Conservation (phyloP, 257 asterid genomes). For the Nicotiana obtusifolia region DNA sequence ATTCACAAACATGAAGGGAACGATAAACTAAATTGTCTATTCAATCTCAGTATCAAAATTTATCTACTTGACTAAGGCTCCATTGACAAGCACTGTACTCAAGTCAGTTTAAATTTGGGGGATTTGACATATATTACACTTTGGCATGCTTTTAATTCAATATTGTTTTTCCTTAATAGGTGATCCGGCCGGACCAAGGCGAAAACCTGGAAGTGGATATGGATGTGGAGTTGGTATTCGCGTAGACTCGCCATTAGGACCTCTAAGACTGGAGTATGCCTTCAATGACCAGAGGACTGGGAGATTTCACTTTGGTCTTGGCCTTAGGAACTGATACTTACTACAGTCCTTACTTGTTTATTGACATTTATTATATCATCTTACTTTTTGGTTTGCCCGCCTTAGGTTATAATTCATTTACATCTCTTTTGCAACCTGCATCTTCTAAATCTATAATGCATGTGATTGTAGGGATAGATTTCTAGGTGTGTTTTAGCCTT, state of each 20-base stretch:
- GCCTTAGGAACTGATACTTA: conserved; percentile 54
- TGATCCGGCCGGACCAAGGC: conserved; percentile 95
- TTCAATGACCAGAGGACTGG: conserved; percentile 75
- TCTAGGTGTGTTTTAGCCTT: too few relatives aligned
- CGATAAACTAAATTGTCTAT: not conserved
- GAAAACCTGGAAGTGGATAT: conserved; percentile 90
- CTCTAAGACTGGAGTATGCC: conserved; percentile 90
- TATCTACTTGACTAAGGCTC: not conserved
- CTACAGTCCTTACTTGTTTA: not conserved
- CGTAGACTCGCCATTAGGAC: conserved; percentile 90
- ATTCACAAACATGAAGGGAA: not conserved
- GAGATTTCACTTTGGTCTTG: conserved; percentile 91
- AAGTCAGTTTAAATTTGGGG: not conserved
- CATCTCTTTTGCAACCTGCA: not conserved
- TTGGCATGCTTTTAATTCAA: not conserved
- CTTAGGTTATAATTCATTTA: not conserved
- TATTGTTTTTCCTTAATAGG: conserved; percentile 33
- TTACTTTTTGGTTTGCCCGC: not conserved
- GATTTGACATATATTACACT: not conserved
- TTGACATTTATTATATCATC: not conserved
- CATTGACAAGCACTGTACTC: not conserved
- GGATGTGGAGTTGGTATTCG: conserved; percentile 88
- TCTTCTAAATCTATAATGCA: not conserved
- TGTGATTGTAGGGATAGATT: not conserved
- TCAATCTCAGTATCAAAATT: not conserved